A percentile compares a stretch with the other conserved stretches of the same genome.
These are phyloP conservation scores for Panellus pusillus DNA, from an alignment of 768 basidiomycete species.

Conservation along the genomic window DNA sequence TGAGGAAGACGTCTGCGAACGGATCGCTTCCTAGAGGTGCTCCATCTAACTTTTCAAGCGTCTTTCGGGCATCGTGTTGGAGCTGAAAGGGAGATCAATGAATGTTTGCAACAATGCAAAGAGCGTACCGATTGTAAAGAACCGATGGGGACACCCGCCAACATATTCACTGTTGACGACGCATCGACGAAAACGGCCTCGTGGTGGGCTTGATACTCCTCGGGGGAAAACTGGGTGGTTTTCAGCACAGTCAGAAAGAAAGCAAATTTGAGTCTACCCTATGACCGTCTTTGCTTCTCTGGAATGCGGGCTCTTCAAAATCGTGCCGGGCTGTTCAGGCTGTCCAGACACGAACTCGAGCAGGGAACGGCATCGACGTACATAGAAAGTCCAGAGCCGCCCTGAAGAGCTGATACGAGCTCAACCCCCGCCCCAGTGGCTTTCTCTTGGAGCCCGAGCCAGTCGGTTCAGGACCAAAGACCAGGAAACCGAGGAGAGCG, in stretches of 20 bases:
- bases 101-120: background rate
- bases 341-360: conserved; percentile 3
- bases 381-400: conserved; percentile 83
- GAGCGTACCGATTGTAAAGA: conserved; percentile 73
- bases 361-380: conserved; percentile 35
- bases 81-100: conserved; percentile 46
- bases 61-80: conserved; percentile 70
- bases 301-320: conserved; percentile 58
- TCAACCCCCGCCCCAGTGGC: conserved; percentile 76
- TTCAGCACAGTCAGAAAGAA: conserved; percentile 8
- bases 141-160: conserved; percentile 71
- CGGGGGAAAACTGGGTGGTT: conserved; percentile 50
- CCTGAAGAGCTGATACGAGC: conserved; percentile 88
- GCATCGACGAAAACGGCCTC: conserved; percentile 76
- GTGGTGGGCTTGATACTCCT: conserved; percentile 53
- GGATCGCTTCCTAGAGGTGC: conserved; percentile 51
- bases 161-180: conserved; percentile 71
- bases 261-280: conserved; percentile 39
- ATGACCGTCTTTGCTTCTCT: conserved; percentile 56
- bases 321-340: conserved; percentile 63
- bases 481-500: conserved; percentile 56
- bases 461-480: conserved; percentile 65
- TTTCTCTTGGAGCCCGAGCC: conserved; percentile 43
- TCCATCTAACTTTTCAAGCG: conserved; percentile 63
- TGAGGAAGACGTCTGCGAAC: conserved; percentile 72